phyloP scores from a whole-genome alignment of 441 rosid species.

The Pelargonium cotyledonis region DNA sequence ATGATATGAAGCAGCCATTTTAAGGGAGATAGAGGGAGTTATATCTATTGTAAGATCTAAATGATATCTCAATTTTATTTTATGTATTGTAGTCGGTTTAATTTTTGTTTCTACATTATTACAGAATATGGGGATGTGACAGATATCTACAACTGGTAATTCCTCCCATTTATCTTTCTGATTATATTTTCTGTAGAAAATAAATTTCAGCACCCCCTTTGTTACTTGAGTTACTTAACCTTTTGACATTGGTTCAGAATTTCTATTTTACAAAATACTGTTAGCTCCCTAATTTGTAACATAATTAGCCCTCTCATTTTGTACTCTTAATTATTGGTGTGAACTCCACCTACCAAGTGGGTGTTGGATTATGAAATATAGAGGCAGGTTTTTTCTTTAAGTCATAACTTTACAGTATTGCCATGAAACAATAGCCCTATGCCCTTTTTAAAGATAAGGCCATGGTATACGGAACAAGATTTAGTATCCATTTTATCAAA shows the following conservation, averaged over 20 bases:
- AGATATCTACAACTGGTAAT: conserved; percentile 91
- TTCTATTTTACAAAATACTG: background rate
- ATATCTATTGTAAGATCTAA: conserved; percentile 5
- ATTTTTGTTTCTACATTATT: conserved; percentile 17
- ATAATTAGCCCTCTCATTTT: conserved; percentile 10
- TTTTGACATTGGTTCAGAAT: background rate
- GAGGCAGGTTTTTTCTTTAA: background rate
- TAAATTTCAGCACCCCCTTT: background rate
- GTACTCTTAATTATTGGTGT: background rate
- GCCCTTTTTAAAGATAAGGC: background rate
- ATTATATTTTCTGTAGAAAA: background rate
- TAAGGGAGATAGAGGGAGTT: conserved; percentile 1
- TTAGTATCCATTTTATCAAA: background rate
- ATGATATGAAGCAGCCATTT: background rate
- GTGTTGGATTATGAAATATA: background rate
- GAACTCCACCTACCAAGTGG: background rate
- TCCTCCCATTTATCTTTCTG: conserved; percentile 14
- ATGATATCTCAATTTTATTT: conserved; percentile 3
- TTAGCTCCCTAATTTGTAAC: background rate
- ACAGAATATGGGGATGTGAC: conserved; percentile 97
- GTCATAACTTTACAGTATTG: background rate
- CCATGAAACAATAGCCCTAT: background rate
- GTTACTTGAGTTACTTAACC: conserved; percentile 1
- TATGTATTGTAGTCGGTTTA: background rate
- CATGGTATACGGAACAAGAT: background rate